Percentiles rank a stretch among this genome's conserved stretches.
Evolutionary conservation across 2,329 filamentous ascomycete species (phyloP).

Genomic region (Grosmannia huntii): DNA sequence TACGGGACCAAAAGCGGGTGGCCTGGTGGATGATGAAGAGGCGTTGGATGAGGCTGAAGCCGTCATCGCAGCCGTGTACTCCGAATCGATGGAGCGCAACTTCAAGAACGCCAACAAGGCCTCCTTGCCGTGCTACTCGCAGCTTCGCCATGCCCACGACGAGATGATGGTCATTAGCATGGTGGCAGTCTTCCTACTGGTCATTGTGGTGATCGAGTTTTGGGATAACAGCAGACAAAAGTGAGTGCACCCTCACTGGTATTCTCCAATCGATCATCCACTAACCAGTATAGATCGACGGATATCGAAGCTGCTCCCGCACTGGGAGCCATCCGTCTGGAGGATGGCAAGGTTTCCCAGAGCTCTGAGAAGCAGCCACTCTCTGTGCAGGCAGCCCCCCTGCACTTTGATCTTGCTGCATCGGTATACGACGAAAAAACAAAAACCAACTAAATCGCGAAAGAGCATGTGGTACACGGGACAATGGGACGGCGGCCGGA

Average conservation of each 20-base stretch:
- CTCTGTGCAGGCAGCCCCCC: constrained; percentile 8
- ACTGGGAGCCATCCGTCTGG: constrained; percentile 12
- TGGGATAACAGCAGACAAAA: constrained; percentile 11
- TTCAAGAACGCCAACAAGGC: background rate
- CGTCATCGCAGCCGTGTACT: background rate
- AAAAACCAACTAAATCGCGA: background rate
- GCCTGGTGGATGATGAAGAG: background rate
- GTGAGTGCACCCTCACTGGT: constrained; percentile 10
- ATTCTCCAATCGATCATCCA: background rate
- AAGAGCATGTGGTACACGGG: too few relatives aligned
- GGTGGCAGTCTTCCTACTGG: constrained; percentile 17
- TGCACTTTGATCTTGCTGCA: background rate
- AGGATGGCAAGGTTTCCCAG: background rate
- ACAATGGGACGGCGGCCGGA: background rate
- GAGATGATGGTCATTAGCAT: constrained; percentile 20
- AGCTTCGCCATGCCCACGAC: constrained; percentile 14
- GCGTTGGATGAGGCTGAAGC: background rate
- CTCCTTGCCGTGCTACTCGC: constrained; percentile 10
- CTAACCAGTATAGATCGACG: background rate
- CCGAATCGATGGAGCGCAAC: background rate
- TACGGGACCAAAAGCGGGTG: background rate
- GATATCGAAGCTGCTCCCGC: background rate
- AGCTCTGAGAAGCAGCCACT: constrained; percentile 3
- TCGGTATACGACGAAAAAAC: background rate
- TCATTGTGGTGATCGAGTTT: constrained; percentile 19